phyloP scores from a whole-genome alignment of 2,329 filamentous ascomycete species.

The Colletotrichum acutatum region DNA sequence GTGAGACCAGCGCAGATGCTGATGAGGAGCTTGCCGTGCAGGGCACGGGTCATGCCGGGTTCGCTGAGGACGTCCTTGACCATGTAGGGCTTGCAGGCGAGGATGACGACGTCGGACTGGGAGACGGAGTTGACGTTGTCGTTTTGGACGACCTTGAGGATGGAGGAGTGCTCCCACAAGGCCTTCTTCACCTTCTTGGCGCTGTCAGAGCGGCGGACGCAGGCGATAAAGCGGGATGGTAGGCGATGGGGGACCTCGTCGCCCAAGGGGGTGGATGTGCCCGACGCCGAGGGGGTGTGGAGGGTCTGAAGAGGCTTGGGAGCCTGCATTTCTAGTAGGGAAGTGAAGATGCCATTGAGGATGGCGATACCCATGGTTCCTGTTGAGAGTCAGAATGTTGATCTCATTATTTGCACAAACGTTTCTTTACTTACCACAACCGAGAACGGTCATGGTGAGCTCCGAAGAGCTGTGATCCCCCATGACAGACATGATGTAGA shows the following conservation, averaged over 20 bases:
- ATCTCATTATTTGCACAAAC: not conserved
- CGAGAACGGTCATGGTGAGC: constrained; percentile 82
- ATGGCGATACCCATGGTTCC: constrained; percentile 90
- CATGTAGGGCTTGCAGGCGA: constrained; percentile 85
- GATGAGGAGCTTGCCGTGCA: constrained; percentile 83
- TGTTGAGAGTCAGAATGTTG: constrained; percentile 46
- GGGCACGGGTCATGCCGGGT: constrained; percentile 76
- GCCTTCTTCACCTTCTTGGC: constrained; percentile 75
- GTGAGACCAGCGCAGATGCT: constrained; percentile 84
- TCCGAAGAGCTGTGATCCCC: constrained; percentile 52
- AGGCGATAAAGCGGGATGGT: constrained; percentile 83
- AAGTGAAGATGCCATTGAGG: constrained; percentile 80
- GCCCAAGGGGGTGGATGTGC: constrained; percentile 52
- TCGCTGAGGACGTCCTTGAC: constrained; percentile 74
- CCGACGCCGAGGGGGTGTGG: constrained; percentile 40
- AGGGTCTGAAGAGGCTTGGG: constrained; percentile 57
- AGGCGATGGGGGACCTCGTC: constrained; percentile 66
- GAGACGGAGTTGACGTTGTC: constrained; percentile 76
- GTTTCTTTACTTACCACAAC: constrained; percentile 72
- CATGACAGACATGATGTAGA: constrained; percentile 43
- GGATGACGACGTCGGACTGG: constrained; percentile 77
- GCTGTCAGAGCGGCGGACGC: constrained; percentile 76
- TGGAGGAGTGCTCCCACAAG: constrained; percentile 70
- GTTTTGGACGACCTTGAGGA: constrained; percentile 75
- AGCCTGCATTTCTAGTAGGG: constrained; percentile 65